phyloP scores from a whole-genome alignment of 352 stramenopile genomes.

The Phytophthora fragariaefolia region DNA sequence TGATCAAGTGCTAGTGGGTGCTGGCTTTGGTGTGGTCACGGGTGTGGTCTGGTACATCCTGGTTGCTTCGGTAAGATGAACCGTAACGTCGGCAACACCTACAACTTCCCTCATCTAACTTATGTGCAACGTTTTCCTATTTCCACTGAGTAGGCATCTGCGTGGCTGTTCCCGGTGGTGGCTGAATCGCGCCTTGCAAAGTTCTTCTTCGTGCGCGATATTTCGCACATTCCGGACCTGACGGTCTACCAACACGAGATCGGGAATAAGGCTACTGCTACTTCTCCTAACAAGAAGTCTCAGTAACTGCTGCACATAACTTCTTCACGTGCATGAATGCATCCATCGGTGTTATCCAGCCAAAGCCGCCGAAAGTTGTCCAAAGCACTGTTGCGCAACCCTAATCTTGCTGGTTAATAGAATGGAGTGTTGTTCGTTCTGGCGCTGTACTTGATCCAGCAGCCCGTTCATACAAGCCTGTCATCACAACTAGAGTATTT shows the following conservation, averaged over 20 bases:
- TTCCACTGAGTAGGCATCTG: conserved; percentile 39
- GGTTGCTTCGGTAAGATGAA: conserved; percentile 32
- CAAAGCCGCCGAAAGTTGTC: no score
- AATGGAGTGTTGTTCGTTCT: no score
- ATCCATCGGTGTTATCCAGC: no score
- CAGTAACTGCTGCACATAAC: conserved; percentile 28
- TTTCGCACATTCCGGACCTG: conserved; percentile 80
- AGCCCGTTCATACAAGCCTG: no score
- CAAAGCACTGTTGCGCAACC: no score
- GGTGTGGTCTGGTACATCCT: conserved; percentile 66
- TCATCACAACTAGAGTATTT: no score
- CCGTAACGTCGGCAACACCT: background rate
- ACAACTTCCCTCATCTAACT: background rate
- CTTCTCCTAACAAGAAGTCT: conserved; percentile 36
- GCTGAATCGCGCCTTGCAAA: conserved; percentile 53
- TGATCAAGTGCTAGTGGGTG: conserved; percentile 74
- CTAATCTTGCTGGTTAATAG: no score
- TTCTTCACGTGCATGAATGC: background rate
- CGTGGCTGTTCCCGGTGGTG: conserved; percentile 67
- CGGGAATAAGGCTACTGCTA: conserved; percentile 33
- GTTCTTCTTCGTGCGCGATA: conserved; percentile 77
- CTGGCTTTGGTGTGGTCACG: conserved; percentile 47
- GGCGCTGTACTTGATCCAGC: no score
- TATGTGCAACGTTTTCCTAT: background rate
- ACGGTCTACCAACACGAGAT: conserved; percentile 81